phyloP scores from a whole-genome alignment of 371 early-diverging fungal genomes.

The Mortierella sp. region DNA sequence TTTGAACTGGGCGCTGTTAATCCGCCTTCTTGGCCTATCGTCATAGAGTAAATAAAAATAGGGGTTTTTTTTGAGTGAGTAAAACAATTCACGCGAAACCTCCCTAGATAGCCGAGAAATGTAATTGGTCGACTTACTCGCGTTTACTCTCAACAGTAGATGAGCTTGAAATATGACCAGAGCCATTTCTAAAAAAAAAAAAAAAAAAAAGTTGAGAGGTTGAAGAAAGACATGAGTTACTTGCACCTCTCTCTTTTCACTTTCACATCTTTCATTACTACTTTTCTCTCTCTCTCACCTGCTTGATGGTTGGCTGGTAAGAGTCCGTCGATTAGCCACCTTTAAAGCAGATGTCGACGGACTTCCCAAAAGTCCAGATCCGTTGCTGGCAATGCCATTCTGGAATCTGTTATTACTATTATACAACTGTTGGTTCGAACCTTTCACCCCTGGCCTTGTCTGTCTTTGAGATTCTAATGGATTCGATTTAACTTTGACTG shows the following conservation, averaged over 20 bases:
- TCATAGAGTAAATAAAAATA: neutral
- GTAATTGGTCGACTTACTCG: slow-evolving; percentile 30
- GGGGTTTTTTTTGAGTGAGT: no score
- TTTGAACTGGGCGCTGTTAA: slow-evolving; percentile 50
- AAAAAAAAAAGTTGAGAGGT: neutral
- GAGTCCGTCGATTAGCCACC: neutral
- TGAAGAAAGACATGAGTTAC: neutral
- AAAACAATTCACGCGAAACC: neutral
- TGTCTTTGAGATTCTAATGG: neutral
- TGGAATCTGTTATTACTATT: neutral
- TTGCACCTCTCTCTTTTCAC: neutral
- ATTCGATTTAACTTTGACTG: slow-evolving; percentile 9
- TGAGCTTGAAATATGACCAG: slow-evolving; percentile 4
- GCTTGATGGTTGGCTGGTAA: neutral
- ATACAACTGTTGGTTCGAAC: slow-evolving; percentile 1
- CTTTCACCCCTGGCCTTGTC: neutral
- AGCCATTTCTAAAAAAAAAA: neutral
- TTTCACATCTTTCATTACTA: neutral
- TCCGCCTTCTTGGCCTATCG: slow-evolving; percentile 33
- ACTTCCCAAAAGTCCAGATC: neutral
- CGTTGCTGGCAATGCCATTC: neutral
- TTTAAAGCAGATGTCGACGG: slow-evolving; percentile 5
- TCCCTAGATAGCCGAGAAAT: slow-evolving; percentile 8
- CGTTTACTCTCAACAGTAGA: slow-evolving; percentile 7
- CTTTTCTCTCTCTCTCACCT: neutral